Evolutionary conservation across 139 green algal genomes (phyloP).

Genomic region (Raphidocelis subcapitata): DNA sequence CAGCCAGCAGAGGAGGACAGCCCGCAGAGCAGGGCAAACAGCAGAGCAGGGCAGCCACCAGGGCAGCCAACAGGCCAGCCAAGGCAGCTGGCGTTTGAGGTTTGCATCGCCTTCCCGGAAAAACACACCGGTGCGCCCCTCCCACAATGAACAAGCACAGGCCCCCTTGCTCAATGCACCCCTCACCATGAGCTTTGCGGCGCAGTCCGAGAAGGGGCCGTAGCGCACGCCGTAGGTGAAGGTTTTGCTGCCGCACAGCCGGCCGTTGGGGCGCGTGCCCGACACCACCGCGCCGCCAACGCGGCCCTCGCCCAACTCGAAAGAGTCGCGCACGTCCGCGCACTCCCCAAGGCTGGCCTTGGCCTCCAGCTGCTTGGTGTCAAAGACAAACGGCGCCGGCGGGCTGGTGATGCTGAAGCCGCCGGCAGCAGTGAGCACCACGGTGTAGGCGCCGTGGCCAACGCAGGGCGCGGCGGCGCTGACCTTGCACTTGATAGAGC

Average conservation of each 20-base stretch:
- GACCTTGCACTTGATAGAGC: no score
- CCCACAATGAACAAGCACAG: background rate
- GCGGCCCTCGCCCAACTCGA: background rate
- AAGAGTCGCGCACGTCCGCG: slow-evolving; percentile 6
- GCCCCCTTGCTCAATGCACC: no score
- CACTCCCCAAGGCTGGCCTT: background rate
- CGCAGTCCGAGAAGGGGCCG: slow-evolving; percentile 14
- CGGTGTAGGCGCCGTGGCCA: no score
- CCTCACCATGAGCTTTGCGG: slow-evolving; percentile 19
- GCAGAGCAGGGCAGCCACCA: background rate
- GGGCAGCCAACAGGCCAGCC: no score
- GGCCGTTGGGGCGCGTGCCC: slow-evolving; percentile 16
- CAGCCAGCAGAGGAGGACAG: background rate
- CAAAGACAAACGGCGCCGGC: no score
- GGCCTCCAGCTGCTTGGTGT: no score
- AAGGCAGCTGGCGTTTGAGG: background rate
- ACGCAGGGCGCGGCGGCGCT: no score
- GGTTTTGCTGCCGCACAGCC: slow-evolving; percentile 14
- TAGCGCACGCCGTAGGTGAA: slow-evolving; percentile 18
- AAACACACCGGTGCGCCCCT: background rate
- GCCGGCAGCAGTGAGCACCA: no score
- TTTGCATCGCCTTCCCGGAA: background rate
- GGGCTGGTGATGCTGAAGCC: no score
- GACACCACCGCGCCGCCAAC: slow-evolving; percentile 1
- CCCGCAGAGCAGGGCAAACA: background rate